These are phyloP conservation scores for Yamadazyma mexicana DNA, from an alignment of 1,139 yeast species.

Conservation along the genomic window DNA sequence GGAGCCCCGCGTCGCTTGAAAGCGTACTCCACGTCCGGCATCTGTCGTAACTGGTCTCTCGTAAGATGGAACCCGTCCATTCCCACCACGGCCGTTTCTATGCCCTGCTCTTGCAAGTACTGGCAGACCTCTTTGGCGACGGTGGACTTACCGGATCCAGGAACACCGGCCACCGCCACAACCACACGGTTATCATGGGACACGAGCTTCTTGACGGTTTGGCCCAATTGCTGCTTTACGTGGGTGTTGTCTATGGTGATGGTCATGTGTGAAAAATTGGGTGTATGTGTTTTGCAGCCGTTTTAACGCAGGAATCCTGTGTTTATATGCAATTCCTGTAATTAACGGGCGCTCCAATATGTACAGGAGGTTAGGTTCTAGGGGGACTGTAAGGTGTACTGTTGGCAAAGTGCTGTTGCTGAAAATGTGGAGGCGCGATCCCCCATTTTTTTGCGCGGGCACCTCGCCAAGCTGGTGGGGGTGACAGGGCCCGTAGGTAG, in stretches of 20 bases:
- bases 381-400: no score
- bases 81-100: conserved; percentile 14
- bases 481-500: no score
- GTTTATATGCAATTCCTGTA: no score
- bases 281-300: no score
- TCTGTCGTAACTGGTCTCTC: conserved; percentile 48
- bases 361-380: no score
- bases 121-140: conserved; percentile 38
- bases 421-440: no score
- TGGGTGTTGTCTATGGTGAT: background rate
- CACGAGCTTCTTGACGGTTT: background rate
- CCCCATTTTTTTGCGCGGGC: no score
- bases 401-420: no score
- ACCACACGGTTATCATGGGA: conserved; percentile 32
- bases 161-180: conserved; percentile 68
- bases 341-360: no score
- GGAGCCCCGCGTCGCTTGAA: conserved; percentile 79
- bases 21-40: conserved; percentile 59
- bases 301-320: no score
- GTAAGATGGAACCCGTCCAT: conserved; percentile 87
- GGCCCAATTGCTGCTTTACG: conserved; percentile 1
- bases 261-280: conserved; percentile 1
- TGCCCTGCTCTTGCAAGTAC: conserved; percentile 14
- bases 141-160: conserved; percentile 85
- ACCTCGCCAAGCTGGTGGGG: no score